Conservation (phyloP, 75 land plant species). For the Isoetes taiwanensis region DNA sequence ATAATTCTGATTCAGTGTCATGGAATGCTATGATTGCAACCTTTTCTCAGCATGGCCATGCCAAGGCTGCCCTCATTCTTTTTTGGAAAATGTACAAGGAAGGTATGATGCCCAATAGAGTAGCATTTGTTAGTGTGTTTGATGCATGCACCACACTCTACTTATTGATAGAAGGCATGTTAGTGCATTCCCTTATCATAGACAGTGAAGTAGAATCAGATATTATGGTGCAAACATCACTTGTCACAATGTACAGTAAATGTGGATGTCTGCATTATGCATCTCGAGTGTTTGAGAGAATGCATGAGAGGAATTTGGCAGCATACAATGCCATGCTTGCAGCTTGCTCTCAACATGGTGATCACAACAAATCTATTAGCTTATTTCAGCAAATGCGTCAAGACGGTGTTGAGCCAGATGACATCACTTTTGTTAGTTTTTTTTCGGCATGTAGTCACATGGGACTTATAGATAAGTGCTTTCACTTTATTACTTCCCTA, state of each 20-base stretch:
- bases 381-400: conserved; percentile 25
- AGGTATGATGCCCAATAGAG: conserved; percentile 21
- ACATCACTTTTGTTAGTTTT: conserved; percentile 37
- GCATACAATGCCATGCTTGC: conserved; percentile 44
- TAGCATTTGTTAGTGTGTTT: conserved; percentile 30
- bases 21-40: conserved; percentile 33
- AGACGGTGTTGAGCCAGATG: conserved; percentile 26
- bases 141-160: conserved; percentile 43
- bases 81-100: conserved; percentile 34
- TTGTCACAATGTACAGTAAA: conserved; percentile 39
- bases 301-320: conserved; percentile 22
- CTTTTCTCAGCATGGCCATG: conserved; percentile 26
- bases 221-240: conserved; percentile 32
- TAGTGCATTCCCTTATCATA: conserved; percentile 26
- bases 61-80: conserved; percentile 31
- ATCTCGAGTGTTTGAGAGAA: conserved; percentile 19
- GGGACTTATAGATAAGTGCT: conserved; percentile 31
- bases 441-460: conserved; percentile 47
- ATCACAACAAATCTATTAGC: conserved; percentile 16
- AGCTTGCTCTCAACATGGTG: conserved; percentile 38
- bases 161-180: no score
- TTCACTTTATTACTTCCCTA: conserved; percentile 30
- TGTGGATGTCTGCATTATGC: conserved; percentile 42
- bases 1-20: conserved; percentile 19
- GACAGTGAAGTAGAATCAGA: conserved; percentile 28